These are phyloP conservation scores for Colletotrichum phormii DNA, from an alignment of 2,329 filamentous ascomycete genomes.

Conservation along the genomic window DNA sequence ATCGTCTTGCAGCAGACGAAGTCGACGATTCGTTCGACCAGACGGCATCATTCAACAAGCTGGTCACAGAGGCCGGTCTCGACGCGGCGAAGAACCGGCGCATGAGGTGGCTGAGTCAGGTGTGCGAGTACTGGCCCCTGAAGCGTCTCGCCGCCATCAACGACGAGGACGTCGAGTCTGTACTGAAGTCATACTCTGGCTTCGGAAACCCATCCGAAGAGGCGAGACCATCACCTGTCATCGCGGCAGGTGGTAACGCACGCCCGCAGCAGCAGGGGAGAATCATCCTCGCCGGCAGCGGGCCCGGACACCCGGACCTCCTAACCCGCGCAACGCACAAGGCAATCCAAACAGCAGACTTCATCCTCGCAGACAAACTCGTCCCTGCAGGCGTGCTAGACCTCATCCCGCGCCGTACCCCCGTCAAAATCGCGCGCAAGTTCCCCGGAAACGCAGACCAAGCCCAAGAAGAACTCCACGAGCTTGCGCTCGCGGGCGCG, in stretches of 20 bases:
- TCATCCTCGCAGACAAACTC: conserved; percentile 89
- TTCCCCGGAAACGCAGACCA: conserved; percentile 97
- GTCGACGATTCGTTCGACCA: conserved; percentile 78
- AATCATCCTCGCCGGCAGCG: conserved; percentile 91
- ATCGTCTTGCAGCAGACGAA: conserved; percentile 58
- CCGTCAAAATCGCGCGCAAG: conserved; percentile 92
- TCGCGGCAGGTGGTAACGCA: not conserved
- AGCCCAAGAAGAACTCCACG: conserved; percentile 89
- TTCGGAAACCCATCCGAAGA: not conserved
- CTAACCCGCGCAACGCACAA: conserved; percentile 86
- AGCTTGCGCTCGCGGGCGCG: conserved; percentile 77
- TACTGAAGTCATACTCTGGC: conserved; percentile 78
- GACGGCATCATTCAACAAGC: conserved; percentile 83
- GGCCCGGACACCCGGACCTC: conserved; percentile 91
- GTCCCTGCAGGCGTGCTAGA: conserved; percentile 87
- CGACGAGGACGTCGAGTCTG: conserved; percentile 80
- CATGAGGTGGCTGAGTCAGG: conserved; percentile 93
- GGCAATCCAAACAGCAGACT: conserved; percentile 78
- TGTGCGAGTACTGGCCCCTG: conserved; percentile 99
- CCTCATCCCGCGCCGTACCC: conserved; percentile 88
- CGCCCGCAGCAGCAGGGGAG: conserved; percentile 62
- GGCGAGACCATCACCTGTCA: not conserved
- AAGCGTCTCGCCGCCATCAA: conserved; percentile 82
- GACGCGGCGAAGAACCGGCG: conserved; percentile 82
- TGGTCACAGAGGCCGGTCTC: conserved; percentile 79